Evolutionary conservation across 768 basidiomycete species (phyloP).

Genomic region (Cyclocybe aegerita): DNA sequence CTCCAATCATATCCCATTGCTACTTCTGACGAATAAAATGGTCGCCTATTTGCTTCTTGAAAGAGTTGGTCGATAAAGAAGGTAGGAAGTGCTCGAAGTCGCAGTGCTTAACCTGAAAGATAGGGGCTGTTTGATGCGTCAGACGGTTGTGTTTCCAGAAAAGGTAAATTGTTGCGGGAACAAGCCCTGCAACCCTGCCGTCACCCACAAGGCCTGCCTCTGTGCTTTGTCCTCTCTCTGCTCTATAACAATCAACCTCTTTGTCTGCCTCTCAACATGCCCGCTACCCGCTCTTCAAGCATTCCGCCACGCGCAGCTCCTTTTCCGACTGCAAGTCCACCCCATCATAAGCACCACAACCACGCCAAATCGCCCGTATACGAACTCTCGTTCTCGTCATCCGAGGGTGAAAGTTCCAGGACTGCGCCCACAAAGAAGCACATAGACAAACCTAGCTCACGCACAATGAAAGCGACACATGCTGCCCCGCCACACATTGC

Average conservation of each 20-base stretch:
- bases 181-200: too few species aligned
- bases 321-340: conserved; percentile 14
- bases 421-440: not conserved
- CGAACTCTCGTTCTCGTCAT: conserved; percentile 31
- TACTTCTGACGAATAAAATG: too few species aligned
- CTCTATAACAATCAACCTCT: conserved; percentile 3
- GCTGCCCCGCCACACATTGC: conserved; percentile 8
- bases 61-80: too few species aligned
- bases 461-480: conserved; percentile 8
- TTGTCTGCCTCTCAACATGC: conserved; percentile 21
- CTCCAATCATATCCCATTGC: too few species aligned
- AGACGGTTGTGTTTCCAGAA: conserved; percentile 2
- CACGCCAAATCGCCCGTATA: conserved; percentile 3
- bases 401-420: conserved; percentile 24
- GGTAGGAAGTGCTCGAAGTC: too few species aligned
- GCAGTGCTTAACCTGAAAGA: too few species aligned
- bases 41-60: too few species aligned
- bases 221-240: not conserved
- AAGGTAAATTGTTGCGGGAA: conserved; percentile 9
- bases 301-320: conserved; percentile 13
- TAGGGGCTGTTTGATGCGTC: conserved; percentile 3
- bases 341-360: conserved; percentile 1
- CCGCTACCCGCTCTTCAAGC: conserved; percentile 25
- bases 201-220: not conserved
- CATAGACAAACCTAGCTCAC: conserved; percentile 13